Evolutionary conservation across 2,329 filamentous ascomycete genomes (phyloP), one percentile per base, ranked within the genome.

Genomic region (Alternaria brassicicola): DNA sequence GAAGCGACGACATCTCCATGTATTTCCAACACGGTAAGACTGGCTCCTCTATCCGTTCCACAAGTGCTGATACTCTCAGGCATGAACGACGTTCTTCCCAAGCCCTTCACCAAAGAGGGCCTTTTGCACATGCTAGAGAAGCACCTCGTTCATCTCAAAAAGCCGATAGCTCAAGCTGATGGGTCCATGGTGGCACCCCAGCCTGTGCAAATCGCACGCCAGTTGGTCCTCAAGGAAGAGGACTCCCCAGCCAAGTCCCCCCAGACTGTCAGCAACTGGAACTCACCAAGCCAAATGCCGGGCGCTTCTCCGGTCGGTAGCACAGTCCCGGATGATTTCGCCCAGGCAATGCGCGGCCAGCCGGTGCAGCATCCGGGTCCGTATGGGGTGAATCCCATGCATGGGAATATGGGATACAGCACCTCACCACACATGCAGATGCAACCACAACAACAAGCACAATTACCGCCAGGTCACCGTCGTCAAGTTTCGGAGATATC

Each of bases 61-160:
- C 6, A 23, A 38, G 9, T n/a, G 31, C 69, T 79, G 55, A 82
- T 67, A 31, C 17, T 4, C 26, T 21, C 67, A 97, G 93, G 94
- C 41, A 97, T 99, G 93, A 96, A 97, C 72, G 95, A 97, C 72
- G 94, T 99, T 17, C 81, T 99, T 59, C 94, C 95, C 0, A 99
- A 99, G 74, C 95, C 95, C 0, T 99, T 99, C 76, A 99, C 95
- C 1, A 90, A 90, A 67, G 85, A 90, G 41, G 94, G 93, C 0
- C 80, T 97, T 30, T 80, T 97, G 26, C 83, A 87, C 31, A 86
- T 96, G 79, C 84, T 99, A 28, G 91, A 95, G 77, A 96, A 94
- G 73, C 92, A 97, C 73, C 83, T 98, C 48, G 85, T 87, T n/a
- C 89, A 93, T 73, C 83, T 97, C 60, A 88, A 96, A 73, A 92